These are phyloP conservation scores for Yamadazyma dendronema DNA, from an alignment of 1,139 yeast genomes.

Conservation along the genomic window DNA sequence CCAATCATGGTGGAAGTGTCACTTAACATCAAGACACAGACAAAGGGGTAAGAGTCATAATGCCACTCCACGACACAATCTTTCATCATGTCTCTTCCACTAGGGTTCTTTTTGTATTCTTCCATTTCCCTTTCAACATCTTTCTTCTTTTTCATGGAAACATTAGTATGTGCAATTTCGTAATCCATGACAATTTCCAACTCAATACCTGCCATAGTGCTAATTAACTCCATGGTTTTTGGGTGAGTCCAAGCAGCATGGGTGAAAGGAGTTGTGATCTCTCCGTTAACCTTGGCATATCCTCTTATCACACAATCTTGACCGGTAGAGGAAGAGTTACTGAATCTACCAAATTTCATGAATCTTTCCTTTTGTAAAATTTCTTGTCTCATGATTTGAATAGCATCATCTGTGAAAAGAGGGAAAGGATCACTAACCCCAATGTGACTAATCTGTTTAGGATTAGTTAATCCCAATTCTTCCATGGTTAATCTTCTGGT, in stretches of 20 bases:
- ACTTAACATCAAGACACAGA: conserved; percentile 61
- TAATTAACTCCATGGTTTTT: conserved; percentile 46
- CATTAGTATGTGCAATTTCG: conserved; percentile 52
- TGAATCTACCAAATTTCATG: conserved; percentile 40
- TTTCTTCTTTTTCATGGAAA: conserved; percentile 34
- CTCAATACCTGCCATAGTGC: conserved; percentile 55
- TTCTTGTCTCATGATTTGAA: conserved; percentile 54
- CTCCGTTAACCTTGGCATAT: conserved; percentile 33
- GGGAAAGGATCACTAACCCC: conserved; percentile 60
- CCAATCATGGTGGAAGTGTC: conserved; percentile 58
- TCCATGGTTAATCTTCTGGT: conserved; percentile 48
- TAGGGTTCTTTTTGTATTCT: conserved; percentile 6
- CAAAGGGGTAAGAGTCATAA: conserved; percentile 57
- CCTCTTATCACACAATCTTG: conserved; percentile 49
- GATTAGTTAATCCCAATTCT: conserved; percentile 39
- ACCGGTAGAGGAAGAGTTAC: conserved; percentile 40
- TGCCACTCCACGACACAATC: conserved; percentile 63
- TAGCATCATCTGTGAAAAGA: conserved; percentile 55
- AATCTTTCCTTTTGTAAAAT: conserved; percentile 44
- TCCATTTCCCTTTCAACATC: not conserved
- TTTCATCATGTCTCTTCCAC: conserved; percentile 14
- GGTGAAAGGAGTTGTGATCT: conserved; percentile 40
- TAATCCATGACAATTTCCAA: conserved; percentile 51
- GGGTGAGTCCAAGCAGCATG: conserved; percentile 59
- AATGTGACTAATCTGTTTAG: conserved; percentile 43